Base-by-base conservation (phyloP, 768 basidiomycete species). In the Agaricus blazei region DNA sequence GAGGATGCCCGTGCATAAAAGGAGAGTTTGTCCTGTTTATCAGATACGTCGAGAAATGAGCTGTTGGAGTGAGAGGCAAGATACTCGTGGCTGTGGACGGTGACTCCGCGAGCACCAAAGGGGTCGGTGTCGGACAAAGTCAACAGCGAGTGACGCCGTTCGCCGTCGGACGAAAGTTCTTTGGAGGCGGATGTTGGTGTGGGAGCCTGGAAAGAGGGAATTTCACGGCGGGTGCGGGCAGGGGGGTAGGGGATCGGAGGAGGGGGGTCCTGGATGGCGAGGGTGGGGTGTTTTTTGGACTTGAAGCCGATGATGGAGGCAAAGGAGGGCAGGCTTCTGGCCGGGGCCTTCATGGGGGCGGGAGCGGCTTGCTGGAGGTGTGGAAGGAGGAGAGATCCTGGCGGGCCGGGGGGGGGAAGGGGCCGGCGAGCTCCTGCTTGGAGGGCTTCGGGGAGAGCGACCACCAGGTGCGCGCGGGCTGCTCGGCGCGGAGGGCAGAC, bases 121-220 rank as follows among this genome's bases (percentile, higher is more conserved):
- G 85, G 85, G 70, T 87, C 85, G 6, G 72, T 56, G 61, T 87
- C 86, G 9, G 83, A 81, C 24, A 84, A 72, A 3, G 84, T 84
- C 51, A 87, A 64, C 53, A 87, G 68, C 2, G 86, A 86, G 40
- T 78, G 75, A 41, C 78, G 72, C 38, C 60, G 53, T 48, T 70
- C 64, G 51, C 69, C 70, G 61, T 86, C 84, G 15, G 72, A 67
- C 4, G 85, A 84, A 3, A 82, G 81, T 56, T 78, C 79, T 31
- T 74, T 65, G 24, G 82, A 79, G 63, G 84, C 82, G 42, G 76
- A 72, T n/a, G 76, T 75, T 26, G 84, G 82, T 2, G 83, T 81
- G 0, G 82, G 70, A 11, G 83, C 80, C 51, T 81, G 82, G 50
- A 80, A 61, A 48, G 64, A 67, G 9, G 63, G 63, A 0, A 63